Percentiles rank a stretch among this genome's conserved stretches.
Conservation (phyloP, 2,329 filamentous ascomycete species). For the Colletotrichum aenigma region DNA sequence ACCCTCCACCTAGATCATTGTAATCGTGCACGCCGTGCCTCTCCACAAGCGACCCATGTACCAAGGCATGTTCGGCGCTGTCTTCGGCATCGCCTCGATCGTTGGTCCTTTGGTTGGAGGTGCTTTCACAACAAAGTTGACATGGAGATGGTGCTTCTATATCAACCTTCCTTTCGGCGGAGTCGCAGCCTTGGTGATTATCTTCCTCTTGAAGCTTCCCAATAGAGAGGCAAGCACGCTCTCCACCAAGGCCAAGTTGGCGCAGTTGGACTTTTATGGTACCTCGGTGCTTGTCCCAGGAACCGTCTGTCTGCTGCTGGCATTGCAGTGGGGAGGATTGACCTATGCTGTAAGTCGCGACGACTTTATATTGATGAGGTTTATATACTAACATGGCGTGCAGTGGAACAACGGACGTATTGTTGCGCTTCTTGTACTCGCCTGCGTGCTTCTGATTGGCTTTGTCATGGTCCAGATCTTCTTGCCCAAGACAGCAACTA, state of each 20-base stretch:
- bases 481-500: conserved; percentile 40
- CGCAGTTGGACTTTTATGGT: conserved; percentile 27
- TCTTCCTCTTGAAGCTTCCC: conserved; percentile 22
- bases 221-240: conserved; percentile 19
- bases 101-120: conserved; percentile 29
- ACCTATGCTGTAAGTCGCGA: conserved; percentile 25
- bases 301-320: conserved; percentile 48
- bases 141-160: conserved; percentile 42
- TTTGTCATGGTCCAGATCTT: conserved; percentile 47
- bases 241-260: conserved; percentile 24
- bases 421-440: conserved; percentile 50
- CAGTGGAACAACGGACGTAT: conserved; percentile 46
- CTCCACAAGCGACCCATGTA: conserved; percentile 39
- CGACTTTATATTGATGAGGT: neutral
- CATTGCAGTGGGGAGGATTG: conserved; percentile 50
- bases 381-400: neutral
- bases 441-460: conserved; percentile 45
- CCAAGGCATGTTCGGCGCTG: conserved; percentile 36
- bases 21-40: conserved; percentile 33
- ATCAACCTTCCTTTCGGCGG: conserved; percentile 36
- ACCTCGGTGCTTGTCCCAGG: conserved; percentile 20
- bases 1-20: conserved; percentile 40
- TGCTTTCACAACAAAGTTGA: conserved; percentile 28
- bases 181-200: conserved; percentile 28
- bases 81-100: conserved; percentile 43